Percentiles rank a stretch among this genome's conserved stretches.
Conservation (phyloP, 163 green algal genomes). For the Trebouxia gelatinosa region DNA sequence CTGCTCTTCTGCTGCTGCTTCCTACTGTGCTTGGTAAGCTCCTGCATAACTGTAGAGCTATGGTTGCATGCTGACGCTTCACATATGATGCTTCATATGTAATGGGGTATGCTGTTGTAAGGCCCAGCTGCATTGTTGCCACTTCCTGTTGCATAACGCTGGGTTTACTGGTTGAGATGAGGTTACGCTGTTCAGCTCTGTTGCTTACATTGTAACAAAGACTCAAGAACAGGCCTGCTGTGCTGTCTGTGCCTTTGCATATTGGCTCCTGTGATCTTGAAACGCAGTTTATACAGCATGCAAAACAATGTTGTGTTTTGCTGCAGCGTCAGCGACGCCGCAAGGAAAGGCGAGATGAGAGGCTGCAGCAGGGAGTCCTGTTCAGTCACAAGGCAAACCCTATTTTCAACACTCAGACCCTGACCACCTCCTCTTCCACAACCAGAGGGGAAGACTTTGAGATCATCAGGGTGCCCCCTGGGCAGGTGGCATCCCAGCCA, state of each 20-base stretch:
- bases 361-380: slow-evolving; percentile 12
- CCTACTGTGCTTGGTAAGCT: background rate
- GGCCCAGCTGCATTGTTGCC: background rate
- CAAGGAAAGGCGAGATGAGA: background rate
- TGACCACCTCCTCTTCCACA: slow-evolving; percentile 19
- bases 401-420: slow-evolving; percentile 31
- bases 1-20: background rate
- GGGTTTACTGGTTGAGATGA: background rate
- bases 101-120: no score
- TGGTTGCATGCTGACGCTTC: background rate
- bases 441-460: slow-evolving; percentile 34
- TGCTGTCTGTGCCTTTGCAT: background rate
- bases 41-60: background rate
- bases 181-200: background rate
- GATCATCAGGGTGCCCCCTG: slow-evolving; percentile 25
- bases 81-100: no score
- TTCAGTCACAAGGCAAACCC: slow-evolving; percentile 34
- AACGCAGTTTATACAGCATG: no score
- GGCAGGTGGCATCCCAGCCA: no score
- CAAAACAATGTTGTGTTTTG: no score
- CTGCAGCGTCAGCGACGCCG: slow-evolving; percentile 4
- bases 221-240: background rate
- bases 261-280: background rate
- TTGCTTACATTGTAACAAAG: background rate
- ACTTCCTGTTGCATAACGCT: background rate